Evolutionary conservation across 352 stramenopile species (phyloP).

Genomic region (Pythium periplocum): DNA sequence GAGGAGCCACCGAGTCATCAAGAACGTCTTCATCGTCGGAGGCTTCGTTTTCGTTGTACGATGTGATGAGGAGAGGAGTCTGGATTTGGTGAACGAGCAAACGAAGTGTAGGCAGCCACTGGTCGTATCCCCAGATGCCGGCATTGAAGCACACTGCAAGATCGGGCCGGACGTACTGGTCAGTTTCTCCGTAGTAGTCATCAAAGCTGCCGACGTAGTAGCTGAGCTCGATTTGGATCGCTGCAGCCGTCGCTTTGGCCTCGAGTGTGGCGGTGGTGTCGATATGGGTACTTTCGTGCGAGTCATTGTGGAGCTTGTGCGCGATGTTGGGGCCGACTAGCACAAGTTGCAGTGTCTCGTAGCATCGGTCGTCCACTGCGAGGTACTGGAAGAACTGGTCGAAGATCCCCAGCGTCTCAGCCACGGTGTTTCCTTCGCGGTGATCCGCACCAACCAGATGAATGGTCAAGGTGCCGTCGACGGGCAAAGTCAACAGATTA

Average conservation of each 20-base stretch:
- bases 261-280: not conserved
- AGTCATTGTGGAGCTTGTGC: slow-evolving; percentile 39
- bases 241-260: slow-evolving; percentile 1
- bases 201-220: slow-evolving; percentile 79
- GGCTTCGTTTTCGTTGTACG: slow-evolving; percentile 81
- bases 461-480: slow-evolving; percentile 28
- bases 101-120: slow-evolving; percentile 72
- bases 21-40: slow-evolving; percentile 75
- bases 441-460: slow-evolving; percentile 75
- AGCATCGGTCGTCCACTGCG: slow-evolving; percentile 20
- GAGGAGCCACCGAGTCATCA: slow-evolving; percentile 37
- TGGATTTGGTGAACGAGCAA: slow-evolving; percentile 50
- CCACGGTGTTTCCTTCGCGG: slow-evolving; percentile 56
- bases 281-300: slow-evolving; percentile 15
- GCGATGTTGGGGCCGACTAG: slow-evolving; percentile 74
- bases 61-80: slow-evolving; percentile 72
- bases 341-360: slow-evolving; percentile 44
- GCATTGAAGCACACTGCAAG: slow-evolving; percentile 82
- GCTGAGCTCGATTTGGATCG: slow-evolving; percentile 35
- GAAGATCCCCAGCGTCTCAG: slow-evolving; percentile 61
- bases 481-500: too few species aligned
- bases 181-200: slow-evolving; percentile 38
- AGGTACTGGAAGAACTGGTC: slow-evolving; percentile 35
- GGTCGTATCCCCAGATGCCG: slow-evolving; percentile 85
- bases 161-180: slow-evolving; percentile 40